A percentile compares a stretch with the other conserved stretches of the same genome.
phyloP scores from a whole-genome alignment of 73 alveolate species.

The Stentor roeselii region DNA sequence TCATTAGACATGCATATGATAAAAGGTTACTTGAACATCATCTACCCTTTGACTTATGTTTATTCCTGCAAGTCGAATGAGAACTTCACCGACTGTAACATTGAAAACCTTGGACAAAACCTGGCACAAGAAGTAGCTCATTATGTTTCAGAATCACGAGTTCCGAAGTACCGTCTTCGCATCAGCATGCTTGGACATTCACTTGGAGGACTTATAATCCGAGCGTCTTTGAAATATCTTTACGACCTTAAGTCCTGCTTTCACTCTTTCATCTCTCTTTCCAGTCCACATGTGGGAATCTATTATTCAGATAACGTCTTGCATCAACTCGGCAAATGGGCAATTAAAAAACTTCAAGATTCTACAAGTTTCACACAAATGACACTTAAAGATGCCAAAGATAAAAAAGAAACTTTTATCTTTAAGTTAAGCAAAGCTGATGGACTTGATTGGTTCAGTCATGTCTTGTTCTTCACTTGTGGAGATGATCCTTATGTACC shows the following conservation, averaged over 20 bases:
- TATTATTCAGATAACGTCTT: conserved; percentile 48
- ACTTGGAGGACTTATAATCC: conserved; percentile 95
- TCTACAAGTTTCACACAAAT: conserved; percentile 81
- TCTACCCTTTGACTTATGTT: conserved; percentile 90
- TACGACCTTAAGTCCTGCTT: conserved; percentile 80
- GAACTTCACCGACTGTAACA: conserved; percentile 91
- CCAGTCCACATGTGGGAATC: conserved; percentile 97
- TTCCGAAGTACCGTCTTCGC: conserved; percentile 75
- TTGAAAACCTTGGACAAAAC: conserved; percentile 88
- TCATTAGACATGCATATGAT: conserved; percentile 89
- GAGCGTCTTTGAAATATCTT: conserved; percentile 61
- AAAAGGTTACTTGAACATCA: conserved; percentile 80
- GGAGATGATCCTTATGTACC: conserved; percentile 97
- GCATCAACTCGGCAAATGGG: conserved; percentile 90
- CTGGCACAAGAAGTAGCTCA: conserved; percentile 86
- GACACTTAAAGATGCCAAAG: conserved; percentile 84
- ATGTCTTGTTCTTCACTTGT: conserved; percentile 80
- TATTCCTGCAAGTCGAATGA: conserved; percentile 82
- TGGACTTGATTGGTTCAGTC: conserved; percentile 89
- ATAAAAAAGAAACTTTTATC: conserved; percentile 83
- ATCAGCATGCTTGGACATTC: conserved; percentile 98
- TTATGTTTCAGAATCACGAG: conserved; percentile 64
- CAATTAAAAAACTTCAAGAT: conserved; percentile 90
- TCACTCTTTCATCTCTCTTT: conserved; percentile 82
- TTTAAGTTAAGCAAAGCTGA: conserved; percentile 77